Evolutionary conservation across 1,284 basidiomycete genomes (phyloP).

Genomic region (Ustilago xerochloae): DNA sequence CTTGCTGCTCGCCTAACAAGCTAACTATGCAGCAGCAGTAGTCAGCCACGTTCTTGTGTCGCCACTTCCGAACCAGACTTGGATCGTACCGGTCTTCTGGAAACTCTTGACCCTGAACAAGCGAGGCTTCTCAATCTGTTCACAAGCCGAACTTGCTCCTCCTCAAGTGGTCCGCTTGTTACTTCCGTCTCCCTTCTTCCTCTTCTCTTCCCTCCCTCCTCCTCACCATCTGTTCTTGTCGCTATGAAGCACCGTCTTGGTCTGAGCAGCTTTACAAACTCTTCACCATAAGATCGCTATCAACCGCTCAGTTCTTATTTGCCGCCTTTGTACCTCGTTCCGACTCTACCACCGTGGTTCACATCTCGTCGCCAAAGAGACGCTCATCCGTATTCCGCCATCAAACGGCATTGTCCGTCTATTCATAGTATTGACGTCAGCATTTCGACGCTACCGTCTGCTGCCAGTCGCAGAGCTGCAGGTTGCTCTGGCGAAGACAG

Average conservation of each 20-base stretch:
- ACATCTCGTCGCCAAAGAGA: conserved; percentile 1
- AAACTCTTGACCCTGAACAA: not conserved
- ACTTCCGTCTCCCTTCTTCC: not conserved
- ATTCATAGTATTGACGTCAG: not conserved
- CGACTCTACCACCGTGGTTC: not conserved
- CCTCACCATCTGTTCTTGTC: not conserved
- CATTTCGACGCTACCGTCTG: not conserved
- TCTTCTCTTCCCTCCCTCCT: not conserved
- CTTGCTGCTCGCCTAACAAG: not conserved
- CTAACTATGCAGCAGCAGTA: not conserved
- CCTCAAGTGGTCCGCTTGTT: not conserved
- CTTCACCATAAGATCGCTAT: not conserved
- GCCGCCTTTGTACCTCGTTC: not conserved
- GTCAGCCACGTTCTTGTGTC: not conserved
- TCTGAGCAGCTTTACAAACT: too few relatives aligned
- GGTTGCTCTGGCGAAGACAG: not conserved
- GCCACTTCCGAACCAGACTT: not conserved
- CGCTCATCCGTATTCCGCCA: not conserved
- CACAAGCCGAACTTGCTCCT: not conserved
- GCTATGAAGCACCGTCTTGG: too few relatives aligned
- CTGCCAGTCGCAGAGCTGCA: not conserved
- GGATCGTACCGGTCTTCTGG: not conserved
- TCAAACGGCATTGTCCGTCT: not conserved
- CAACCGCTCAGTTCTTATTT: not conserved
- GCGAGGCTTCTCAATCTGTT: not conserved